Evolutionary conservation across 805 yeast genomes (phyloP).

Genomic region (Cyberlindnera xishuangbannaensis): DNA sequence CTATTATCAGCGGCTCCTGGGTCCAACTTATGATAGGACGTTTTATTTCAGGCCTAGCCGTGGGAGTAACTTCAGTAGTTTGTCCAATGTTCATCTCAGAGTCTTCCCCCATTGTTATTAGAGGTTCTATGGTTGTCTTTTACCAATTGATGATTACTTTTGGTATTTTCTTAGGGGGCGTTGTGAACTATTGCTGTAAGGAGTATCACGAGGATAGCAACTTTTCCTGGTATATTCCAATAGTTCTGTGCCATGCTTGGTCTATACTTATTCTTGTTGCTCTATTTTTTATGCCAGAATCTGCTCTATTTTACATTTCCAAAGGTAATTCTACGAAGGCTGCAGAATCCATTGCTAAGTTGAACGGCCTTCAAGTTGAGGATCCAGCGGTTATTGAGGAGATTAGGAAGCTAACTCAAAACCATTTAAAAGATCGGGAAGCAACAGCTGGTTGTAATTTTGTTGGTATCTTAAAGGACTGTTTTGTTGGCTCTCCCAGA

Average conservation of each 20-base stretch:
- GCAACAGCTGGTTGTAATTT: constrained; percentile 27
- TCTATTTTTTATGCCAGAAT: constrained; percentile 59
- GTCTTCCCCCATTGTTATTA: constrained; percentile 57
- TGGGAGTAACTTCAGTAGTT: constrained; percentile 70
- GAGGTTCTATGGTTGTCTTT: constrained; percentile 70
- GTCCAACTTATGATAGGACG: constrained; percentile 61
- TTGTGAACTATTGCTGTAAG: constrained; percentile 59
- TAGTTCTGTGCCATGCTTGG: constrained; percentile 44
- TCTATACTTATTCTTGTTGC: constrained; percentile 34
- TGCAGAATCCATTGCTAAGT: constrained; percentile 41
- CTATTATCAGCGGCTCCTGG: constrained; percentile 40
- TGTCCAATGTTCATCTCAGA: constrained; percentile 73
- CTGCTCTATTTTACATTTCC: constrained; percentile 50
- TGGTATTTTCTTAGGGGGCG: constrained; percentile 69
- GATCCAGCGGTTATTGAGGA: constrained; percentile 44
- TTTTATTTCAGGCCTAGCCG: constrained; percentile 65
- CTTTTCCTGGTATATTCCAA: constrained; percentile 66
- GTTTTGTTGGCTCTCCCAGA: constrained; percentile 58
- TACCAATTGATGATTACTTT: constrained; percentile 66
- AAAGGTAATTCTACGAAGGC: constrained; percentile 48
- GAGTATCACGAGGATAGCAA: constrained; percentile 29
- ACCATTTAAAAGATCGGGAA: constrained; percentile 44
- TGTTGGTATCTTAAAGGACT: constrained; percentile 40
- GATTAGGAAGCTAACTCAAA: constrained; percentile 37
- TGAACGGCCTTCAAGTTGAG: constrained; percentile 42